A percentile compares a stretch with the other conserved stretches of the same genome.
phyloP scores from a whole-genome alignment of 108 stramenopile species.

The Schizochytrium sp. region DNA sequence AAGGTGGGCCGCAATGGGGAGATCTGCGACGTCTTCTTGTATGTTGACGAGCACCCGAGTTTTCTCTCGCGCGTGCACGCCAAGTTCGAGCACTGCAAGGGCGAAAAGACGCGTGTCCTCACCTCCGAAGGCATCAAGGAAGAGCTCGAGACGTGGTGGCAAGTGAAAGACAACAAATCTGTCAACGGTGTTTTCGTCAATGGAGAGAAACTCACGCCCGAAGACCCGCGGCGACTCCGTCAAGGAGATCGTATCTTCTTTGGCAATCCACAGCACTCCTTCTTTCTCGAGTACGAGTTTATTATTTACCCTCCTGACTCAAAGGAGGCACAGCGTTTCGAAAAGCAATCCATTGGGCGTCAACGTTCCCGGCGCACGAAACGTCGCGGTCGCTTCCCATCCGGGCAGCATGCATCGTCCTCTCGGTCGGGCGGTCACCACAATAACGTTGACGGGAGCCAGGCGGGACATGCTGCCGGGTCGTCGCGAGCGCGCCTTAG shows the following conservation, averaged over 20 bases:
- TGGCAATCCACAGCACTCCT: slow-evolving; percentile 1
- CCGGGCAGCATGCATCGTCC: no score
- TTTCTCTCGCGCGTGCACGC: neutral
- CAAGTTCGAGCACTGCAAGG: neutral
- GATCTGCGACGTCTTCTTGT: neutral
- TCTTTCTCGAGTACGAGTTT: slow-evolving; percentile 13
- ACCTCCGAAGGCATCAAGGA: neutral
- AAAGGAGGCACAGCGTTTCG: neutral
- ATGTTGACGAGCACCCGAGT: slow-evolving; percentile 7
- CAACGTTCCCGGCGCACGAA: no score
- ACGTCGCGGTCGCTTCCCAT: no score
- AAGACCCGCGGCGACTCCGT: neutral
- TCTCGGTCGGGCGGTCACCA: no score
- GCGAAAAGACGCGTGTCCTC: neutral
- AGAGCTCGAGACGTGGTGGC: neutral
- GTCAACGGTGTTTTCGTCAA: slow-evolving; percentile 11
- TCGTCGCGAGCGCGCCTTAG: no score
- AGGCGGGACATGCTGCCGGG: no score
- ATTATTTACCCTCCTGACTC: neutral
- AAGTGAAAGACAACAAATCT: neutral
- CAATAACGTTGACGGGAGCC: no score
- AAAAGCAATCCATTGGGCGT: neutral
- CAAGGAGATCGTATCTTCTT: neutral
- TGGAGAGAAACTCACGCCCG: neutral
- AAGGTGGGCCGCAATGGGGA: neutral